phyloP scores from a whole-genome alignment of 495 filamentous ascomycete species.

The Jackrogersella multiformis region DNA sequence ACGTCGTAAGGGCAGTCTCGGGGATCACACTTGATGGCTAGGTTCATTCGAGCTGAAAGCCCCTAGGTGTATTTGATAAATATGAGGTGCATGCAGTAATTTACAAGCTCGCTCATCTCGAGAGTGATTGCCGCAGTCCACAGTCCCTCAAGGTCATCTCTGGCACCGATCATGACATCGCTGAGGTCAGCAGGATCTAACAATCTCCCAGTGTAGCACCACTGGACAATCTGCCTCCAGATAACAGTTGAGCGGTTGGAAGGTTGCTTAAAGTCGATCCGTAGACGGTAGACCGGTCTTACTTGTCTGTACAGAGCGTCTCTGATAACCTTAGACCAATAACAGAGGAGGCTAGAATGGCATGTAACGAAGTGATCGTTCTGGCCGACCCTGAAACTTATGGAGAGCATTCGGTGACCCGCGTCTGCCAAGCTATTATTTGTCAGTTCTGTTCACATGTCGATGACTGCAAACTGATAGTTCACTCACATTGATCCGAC shows the following conservation, averaged over 20 bases:
- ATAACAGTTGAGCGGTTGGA: neutral
- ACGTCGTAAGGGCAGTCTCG: slow-evolving; percentile 12
- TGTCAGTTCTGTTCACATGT: neutral
- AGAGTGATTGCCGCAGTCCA: slow-evolving; percentile 6
- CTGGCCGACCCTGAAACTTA: neutral
- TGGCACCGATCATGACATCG: neutral
- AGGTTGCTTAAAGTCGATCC: slow-evolving; percentile 1
- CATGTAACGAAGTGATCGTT: neutral
- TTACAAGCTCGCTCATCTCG: slow-evolving; percentile 17
- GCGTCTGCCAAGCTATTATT: neutral
- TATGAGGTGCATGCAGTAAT: slow-evolving; percentile 20
- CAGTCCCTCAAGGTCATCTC: neutral
- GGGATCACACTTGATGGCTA: neutral
- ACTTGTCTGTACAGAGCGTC: neutral
- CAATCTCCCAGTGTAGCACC: slow-evolving; percentile 10
- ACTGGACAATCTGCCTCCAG: slow-evolving; percentile 20
- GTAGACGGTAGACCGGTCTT: neutral
- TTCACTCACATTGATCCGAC: slow-evolving; percentile 9
- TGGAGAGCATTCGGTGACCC: neutral
- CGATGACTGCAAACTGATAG: neutral
- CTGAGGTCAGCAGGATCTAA: neutral
- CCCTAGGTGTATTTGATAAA: slow-evolving; percentile 22
- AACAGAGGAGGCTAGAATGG: slow-evolving; percentile 14
- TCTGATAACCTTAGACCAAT: slow-evolving; percentile 11
- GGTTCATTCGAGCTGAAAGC: neutral